Percentiles rank a stretch among this genome's conserved stretches.
phyloP scores from a whole-genome alignment of 306 rosid species.

The Gillenia trifoliata region DNA sequence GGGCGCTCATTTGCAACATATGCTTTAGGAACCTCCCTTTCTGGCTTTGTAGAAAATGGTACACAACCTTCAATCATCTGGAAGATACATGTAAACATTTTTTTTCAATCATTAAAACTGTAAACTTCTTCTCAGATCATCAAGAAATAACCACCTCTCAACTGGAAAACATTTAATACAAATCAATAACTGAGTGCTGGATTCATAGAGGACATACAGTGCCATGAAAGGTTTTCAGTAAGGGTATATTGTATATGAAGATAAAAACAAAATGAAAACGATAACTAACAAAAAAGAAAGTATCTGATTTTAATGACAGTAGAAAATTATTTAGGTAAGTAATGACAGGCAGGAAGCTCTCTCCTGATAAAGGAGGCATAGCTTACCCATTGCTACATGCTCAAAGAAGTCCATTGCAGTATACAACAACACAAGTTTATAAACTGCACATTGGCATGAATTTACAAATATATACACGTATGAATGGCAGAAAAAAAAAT shows the following conservation, averaged over 20 bases:
- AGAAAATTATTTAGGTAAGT: too few relatives aligned
- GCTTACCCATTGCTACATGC: not conserved
- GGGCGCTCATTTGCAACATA: conserved; percentile 81
- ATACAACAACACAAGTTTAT: not conserved
- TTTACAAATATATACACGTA: not conserved
- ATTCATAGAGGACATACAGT: not conserved
- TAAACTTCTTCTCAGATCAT: not conserved
- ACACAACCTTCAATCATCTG: conserved; percentile 92
- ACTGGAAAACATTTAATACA: not conserved
- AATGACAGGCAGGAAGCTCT: too few relatives aligned
- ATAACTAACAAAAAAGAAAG: not conserved
- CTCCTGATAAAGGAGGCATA: too few relatives aligned
- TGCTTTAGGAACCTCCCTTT: conserved; percentile 59
- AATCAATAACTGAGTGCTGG: not conserved
- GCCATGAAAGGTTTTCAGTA: not conserved
- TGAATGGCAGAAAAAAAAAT: not conserved
- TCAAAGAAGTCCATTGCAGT: not conserved
- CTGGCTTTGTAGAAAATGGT: conserved; percentile 62
- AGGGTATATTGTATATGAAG: not conserved
- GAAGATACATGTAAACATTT: conserved; percentile 17
- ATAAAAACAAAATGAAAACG: too few relatives aligned
- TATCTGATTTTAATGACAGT: not conserved
- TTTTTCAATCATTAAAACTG: conserved; percentile 9
- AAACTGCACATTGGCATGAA: not conserved
- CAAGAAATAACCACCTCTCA: not conserved